These are phyloP conservation scores for Vitis labrusca DNA, from an alignment of 164 flowering plant species.

Conservation along the genomic window DNA sequence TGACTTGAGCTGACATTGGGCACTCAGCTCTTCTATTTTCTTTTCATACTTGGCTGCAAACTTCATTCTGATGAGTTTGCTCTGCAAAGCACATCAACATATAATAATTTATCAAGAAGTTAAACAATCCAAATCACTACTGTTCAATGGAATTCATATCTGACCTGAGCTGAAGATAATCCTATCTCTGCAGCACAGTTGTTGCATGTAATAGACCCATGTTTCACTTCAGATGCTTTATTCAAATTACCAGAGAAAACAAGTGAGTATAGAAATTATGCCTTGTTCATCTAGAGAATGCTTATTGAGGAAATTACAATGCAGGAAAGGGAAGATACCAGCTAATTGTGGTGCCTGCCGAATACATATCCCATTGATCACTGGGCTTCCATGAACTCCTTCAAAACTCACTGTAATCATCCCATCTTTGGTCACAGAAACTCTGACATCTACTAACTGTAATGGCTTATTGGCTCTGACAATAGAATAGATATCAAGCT, in stretches of 20 bases:
- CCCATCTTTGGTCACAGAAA: slow-evolving; percentile 51
- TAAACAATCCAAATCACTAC: background rate
- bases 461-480: slow-evolving; percentile 84
- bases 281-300: background rate
- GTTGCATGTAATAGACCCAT: slow-evolving; percentile 45
- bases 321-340: slow-evolving; percentile 31
- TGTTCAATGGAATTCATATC: background rate
- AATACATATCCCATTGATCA: slow-evolving; percentile 78
- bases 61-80: slow-evolving; percentile 32
- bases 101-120: background rate
- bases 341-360: slow-evolving; percentile 41
- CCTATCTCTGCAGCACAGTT: slow-evolving; percentile 61
- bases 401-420: slow-evolving; percentile 53
- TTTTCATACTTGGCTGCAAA: slow-evolving; percentile 59
- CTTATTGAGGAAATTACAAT: background rate
- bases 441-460: slow-evolving; percentile 59
- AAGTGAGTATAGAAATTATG: slow-evolving; percentile 1
- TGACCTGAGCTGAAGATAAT: slow-evolving; percentile 57
- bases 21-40: slow-evolving; percentile 58
- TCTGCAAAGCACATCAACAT: slow-evolving; percentile 27
- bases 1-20: slow-evolving; percentile 54
- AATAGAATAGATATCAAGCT: slow-evolving; percentile 62
- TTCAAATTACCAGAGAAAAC: slow-evolving; percentile 8
- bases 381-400: slow-evolving; percentile 65
- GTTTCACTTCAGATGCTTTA: slow-evolving; percentile 29